phyloP scores from a whole-genome alignment of 1,284 basidiomycete genomes.

The Caloboletus firmus region DNA sequence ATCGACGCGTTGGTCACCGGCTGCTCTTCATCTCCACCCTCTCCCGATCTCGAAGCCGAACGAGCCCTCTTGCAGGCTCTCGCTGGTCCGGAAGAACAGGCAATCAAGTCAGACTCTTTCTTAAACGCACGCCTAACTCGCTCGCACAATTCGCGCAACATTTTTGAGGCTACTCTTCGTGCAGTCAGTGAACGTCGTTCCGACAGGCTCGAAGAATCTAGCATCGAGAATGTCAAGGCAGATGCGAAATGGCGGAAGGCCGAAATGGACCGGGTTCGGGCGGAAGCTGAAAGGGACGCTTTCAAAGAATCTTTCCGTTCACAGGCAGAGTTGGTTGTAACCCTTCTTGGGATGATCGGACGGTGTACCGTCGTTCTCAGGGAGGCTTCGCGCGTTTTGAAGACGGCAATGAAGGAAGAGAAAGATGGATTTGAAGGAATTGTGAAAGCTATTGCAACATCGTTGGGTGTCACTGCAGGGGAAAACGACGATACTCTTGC shows the following conservation, averaged over 20 bases:
- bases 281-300: slow-evolving; percentile 68
- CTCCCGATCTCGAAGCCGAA: slow-evolving; percentile 70
- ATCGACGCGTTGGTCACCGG: slow-evolving; percentile 49
- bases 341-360: slow-evolving; percentile 76
- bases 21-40: slow-evolving; percentile 42
- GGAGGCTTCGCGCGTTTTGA: slow-evolving; percentile 61
- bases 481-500: slow-evolving; percentile 69
- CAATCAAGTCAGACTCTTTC: slow-evolving; percentile 58
- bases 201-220: slow-evolving; percentile 76
- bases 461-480: slow-evolving; percentile 57
- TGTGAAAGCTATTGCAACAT: slow-evolving; percentile 47
- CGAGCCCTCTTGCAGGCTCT: slow-evolving; percentile 68
- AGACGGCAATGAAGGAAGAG: slow-evolving; percentile 45
- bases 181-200: slow-evolving; percentile 78
- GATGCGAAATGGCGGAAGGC: slow-evolving; percentile 67
- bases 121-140: slow-evolving; percentile 63
- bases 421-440: slow-evolving; percentile 41
- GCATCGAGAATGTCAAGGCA: slow-evolving; percentile 69
- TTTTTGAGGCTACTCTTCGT: slow-evolving; percentile 82
- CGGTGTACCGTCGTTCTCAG: slow-evolving; percentile 73
- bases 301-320: slow-evolving; percentile 62
- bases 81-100: slow-evolving; percentile 70
- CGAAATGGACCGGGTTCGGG: slow-evolving; percentile 72
- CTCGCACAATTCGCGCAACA: slow-evolving; percentile 72
- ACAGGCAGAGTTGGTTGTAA: slow-evolving; percentile 70